Percentiles rank a stretch among this genome's conserved stretches.
These are phyloP conservation scores for Hyaloscypha bicolor DNA, from an alignment of 495 filamentous ascomycete species.

Conservation along the genomic window DNA sequence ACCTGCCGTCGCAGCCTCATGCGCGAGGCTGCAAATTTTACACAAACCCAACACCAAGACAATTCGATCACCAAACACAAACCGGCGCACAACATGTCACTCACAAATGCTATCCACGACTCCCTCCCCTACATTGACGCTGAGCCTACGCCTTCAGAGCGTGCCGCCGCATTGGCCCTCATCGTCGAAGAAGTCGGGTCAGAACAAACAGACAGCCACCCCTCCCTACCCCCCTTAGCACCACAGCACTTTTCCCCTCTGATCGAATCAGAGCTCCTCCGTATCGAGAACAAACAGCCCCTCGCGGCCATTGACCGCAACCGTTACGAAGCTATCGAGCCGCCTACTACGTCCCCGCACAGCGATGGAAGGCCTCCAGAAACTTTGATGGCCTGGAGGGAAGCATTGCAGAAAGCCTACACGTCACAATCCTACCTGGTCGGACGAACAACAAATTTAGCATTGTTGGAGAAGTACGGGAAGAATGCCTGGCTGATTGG, in stretches of 20 bases:
- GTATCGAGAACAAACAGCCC: conserved; percentile 55
- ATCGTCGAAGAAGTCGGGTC: conserved; percentile 65
- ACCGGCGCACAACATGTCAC: conserved; percentile 18
- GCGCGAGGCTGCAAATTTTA: conserved; percentile 17
- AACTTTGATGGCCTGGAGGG: conserved; percentile 29
- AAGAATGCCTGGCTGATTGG: conserved; percentile 90
- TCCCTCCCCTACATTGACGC: conserved; percentile 83
- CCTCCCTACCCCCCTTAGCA: conserved; percentile 39
- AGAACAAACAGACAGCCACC: conserved; percentile 41
- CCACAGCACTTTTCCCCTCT: conserved; percentile 56
- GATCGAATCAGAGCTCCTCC: conserved; percentile 63
- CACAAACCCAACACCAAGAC: background rate
- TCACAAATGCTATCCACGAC: conserved; percentile 56
- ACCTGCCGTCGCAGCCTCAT: conserved; percentile 8
- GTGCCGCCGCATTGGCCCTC: conserved; percentile 59
- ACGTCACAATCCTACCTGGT: conserved; percentile 66
- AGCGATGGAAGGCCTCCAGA: conserved; percentile 30
- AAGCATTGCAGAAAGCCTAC: conserved; percentile 53
- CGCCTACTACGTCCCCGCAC: conserved; percentile 32
- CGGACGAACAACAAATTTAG: conserved; percentile 66
- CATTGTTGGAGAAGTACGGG: conserved; percentile 75
- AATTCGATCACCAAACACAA: background rate
- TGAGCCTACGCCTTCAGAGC: conserved; percentile 61
- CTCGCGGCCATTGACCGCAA: conserved; percentile 69
- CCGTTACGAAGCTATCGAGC: conserved; percentile 74